Evolutionary conservation across 1,284 basidiomycete genomes (phyloP).

Genomic region (Cryptococcus sp.): DNA sequence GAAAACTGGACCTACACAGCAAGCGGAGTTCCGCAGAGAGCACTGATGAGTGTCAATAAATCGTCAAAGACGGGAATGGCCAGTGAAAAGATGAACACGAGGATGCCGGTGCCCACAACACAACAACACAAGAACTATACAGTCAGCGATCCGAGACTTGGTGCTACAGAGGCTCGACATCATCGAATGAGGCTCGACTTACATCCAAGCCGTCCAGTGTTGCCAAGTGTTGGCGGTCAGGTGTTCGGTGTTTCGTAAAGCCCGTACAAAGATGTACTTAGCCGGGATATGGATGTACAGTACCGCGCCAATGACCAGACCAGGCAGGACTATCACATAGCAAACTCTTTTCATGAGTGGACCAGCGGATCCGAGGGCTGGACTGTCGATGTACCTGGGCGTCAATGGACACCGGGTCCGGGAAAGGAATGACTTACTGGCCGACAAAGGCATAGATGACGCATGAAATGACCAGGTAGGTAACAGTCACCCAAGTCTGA

Average conservation of each 20-base stretch:
- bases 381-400: slow-evolving; percentile 5
- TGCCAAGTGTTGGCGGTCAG: slow-evolving; percentile 56
- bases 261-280: slow-evolving; percentile 27
- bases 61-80: slow-evolving; percentile 38
- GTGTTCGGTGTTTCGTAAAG: slow-evolving; percentile 49
- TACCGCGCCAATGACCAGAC: slow-evolving; percentile 7
- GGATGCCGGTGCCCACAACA: slow-evolving; percentile 45
- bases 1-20: slow-evolving; percentile 10
- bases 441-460: slow-evolving; percentile 41
- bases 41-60: slow-evolving; percentile 33
- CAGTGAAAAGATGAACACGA: slow-evolving; percentile 12
- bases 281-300: slow-evolving; percentile 22
- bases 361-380: slow-evolving; percentile 40
- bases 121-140: no score
- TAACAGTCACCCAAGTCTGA: slow-evolving; percentile 33
- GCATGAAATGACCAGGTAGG: slow-evolving; percentile 34
- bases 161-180: no score
- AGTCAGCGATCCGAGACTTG: no score
- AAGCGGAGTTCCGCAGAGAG: slow-evolving; percentile 19
- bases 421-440: slow-evolving; percentile 14
- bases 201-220: slow-evolving; percentile 58
- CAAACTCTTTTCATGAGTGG: slow-evolving; percentile 38
- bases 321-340: slow-evolving; percentile 43
- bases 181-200: no score
- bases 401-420: slow-evolving; percentile 14